Base-by-base conservation (phyloP, 2,329 filamentous ascomycete species). In the Aureobasidium pullulans region DNA sequence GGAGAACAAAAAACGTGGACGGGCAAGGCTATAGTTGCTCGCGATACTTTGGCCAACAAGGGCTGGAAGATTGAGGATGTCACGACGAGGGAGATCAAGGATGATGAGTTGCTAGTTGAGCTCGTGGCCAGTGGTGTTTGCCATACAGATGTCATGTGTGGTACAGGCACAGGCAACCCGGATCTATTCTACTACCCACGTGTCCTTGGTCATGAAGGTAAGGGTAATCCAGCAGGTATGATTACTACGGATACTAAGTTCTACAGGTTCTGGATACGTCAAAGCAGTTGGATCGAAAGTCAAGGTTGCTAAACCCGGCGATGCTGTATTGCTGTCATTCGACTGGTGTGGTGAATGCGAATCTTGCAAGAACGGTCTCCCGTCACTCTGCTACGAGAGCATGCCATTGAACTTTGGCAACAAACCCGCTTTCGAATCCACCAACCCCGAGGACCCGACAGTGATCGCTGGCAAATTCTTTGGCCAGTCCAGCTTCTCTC, bases 161-260 rank as follows among this genome's bases (percentile, higher is more conserved):
- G 76, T 2, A 71, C 74, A 8, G 57, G 71, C 15, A 71, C 68
- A 9, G 69, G 68, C 10, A 68, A 66, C 9, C 64, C 69, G 1
- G 68, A 69, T 2, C 70, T 73, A 2, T 69, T 75, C 2, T 72
- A 72, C 37, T 80, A 79, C 62, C 78, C 78, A 0, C 67, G 73
- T 29, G 73, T 83, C 1, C 68, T 81, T 15, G 81, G 81, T 2
- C 81, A 84, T 62, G 81, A 83, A 71, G 80, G 80, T 74, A 60
- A 56, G 59, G 28, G 19, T 6, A 15, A 28, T 19, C 9, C 32
- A 43, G 13, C 19, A 4, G 5, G 15, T 19, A 9, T 46, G 43
- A 29, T 43, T 23, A 15, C 15, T 13, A 43, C 36, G 32, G 7
- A 49, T 29, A 31, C 48, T 59, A 23, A 59, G 3, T n/a, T n/a